Evolutionary conservation across 202 grass and related monocot species (phyloP), one percentile per base, ranked within the genome.

Genomic region (Musa balbisiana): DNA sequence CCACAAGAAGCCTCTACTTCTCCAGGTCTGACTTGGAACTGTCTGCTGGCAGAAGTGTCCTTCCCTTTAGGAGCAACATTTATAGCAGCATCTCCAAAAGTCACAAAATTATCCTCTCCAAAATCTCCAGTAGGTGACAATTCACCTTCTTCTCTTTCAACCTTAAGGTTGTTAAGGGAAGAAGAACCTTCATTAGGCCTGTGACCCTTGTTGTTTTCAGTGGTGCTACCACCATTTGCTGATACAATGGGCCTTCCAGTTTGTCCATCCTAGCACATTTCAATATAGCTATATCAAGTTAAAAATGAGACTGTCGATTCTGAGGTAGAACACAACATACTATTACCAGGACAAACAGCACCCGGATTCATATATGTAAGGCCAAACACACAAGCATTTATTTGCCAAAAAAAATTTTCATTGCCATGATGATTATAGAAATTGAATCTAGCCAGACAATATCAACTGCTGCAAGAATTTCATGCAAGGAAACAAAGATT

Each of bases 101-200:
- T 80, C 68, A 87, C 88, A 83, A 94, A 92, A 79, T 85, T 88
- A 69, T 92, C 88, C 79, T 90, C 90, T 79, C 94, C 91, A 85
- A 94, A 92, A 78, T 98, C 95, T 22, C 85, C 95, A 74, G 91
- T 98, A 27, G 95, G 95, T 0, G 90, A 97, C 79, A 97, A 89
- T 87, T 93, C 88, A 49, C 90, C 94, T 82, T 97, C 90, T 69
- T 97, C 90, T 86, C 94, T 87, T 87, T 93, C 90, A 76, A 93
- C 81, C 85, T 93, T 97, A 26, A 58, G 72, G 59, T 78, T 71
- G 24, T 72, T 73, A 72, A 82, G 82, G 49, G 69, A 33, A 33
- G 52, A 55, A 81, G 86, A 66, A 68, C 67, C 52, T 56, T 71
- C 67, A 60, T 20, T 51, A 49, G 27, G 10, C 21, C 23, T 24